Percentiles rank a stretch among this genome's conserved stretches.
phyloP scores from a whole-genome alignment of 768 basidiomycete species.

The Trametes maxima region DNA sequence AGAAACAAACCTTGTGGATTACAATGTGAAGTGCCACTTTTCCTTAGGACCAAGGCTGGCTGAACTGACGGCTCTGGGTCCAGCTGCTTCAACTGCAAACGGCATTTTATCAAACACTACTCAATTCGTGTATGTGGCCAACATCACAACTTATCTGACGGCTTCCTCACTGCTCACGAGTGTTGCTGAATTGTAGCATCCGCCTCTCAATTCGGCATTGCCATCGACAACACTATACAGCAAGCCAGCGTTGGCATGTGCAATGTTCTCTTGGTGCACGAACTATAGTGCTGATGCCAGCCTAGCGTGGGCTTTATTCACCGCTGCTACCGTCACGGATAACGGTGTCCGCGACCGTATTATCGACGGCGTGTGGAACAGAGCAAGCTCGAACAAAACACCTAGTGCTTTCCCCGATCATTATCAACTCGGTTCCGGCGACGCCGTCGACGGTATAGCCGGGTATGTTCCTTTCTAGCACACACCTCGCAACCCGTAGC shows the following conservation, averaged over 20 bases:
- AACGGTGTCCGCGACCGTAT: slow-evolving; percentile 11
- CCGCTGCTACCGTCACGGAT: slow-evolving; percentile 19
- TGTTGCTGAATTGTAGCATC: too few relatives aligned
- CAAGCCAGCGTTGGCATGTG: too few relatives aligned
- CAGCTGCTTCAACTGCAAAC: slow-evolving; percentile 12
- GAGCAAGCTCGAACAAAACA: slow-evolving; percentile 12
- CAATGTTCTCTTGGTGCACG: too few relatives aligned
- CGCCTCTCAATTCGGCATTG: too few relatives aligned
- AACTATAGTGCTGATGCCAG: too few relatives aligned
- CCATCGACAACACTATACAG: too few relatives aligned
- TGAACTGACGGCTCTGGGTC: background rate
- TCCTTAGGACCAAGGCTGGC: too few relatives aligned
- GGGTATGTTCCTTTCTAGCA: background rate
- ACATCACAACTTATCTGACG: too few relatives aligned
- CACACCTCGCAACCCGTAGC: background rate
- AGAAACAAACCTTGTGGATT: slow-evolving; percentile 6
- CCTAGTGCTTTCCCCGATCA: slow-evolving; percentile 1
- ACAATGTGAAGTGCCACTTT: background rate
- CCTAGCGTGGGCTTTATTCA: slow-evolving; percentile 20
- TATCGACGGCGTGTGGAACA: slow-evolving; percentile 3
- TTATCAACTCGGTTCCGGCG: slow-evolving; percentile 3
- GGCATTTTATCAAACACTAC: slow-evolving; percentile 1
- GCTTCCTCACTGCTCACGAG: too few relatives aligned
- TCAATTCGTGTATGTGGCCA: slow-evolving; percentile 1
- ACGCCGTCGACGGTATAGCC: background rate